Evolutionary conservation across 768 basidiomycete genomes (phyloP), one percentile per base, ranked within the genome.

Genomic region (Lentinula lateritia): DNA sequence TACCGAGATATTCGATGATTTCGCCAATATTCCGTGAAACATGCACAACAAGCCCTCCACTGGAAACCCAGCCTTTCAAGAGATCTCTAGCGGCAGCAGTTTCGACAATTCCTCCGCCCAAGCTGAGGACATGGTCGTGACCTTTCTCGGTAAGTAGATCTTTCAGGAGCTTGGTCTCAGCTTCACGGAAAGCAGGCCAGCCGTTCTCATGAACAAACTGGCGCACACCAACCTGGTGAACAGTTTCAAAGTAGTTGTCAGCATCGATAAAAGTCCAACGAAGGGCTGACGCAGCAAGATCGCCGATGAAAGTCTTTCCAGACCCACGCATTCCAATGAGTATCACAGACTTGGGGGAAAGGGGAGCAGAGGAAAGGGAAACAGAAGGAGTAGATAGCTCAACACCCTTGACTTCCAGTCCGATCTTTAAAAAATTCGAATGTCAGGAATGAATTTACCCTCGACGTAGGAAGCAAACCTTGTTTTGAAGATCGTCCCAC

Each of bases 401-500:
- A 45, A 93, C 86, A 18, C 96, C 97, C 68, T 89, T 85, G 35
- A 94, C 89, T 52, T 85, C 79, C 62, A 98, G 81, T 10, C 96
- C 96, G 58, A 98, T 94, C 94, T 96, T 66, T 28, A 1, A 42
- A 60, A 6, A 39, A 48, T 48, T 20, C 9, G 7, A 9, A 58
- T 53, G 28, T 43, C 41, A 43, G 53, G 43, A 54, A 10, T 15
- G 39, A 62, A 20, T 61, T 57, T 60, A 32, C 28, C 28, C 1
- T 56, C 32, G 12, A 55, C 28, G 36, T 45, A 13, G 28, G 50
- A 35, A 42, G 8, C 8, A 34, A 9, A 92, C 93, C 85, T 97
- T 97, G 78, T 93, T 95, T 71, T 92, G 85, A 28, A 99, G 80
- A 73, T 98, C 97, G 70, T 98, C 97, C 95, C 96, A 99, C 93